Evolutionary conservation across 2,329 filamentous ascomycete genomes (phyloP), one percentile per base, ranked within the genome.

Genomic region (Didymosphaeria variabile): DNA sequence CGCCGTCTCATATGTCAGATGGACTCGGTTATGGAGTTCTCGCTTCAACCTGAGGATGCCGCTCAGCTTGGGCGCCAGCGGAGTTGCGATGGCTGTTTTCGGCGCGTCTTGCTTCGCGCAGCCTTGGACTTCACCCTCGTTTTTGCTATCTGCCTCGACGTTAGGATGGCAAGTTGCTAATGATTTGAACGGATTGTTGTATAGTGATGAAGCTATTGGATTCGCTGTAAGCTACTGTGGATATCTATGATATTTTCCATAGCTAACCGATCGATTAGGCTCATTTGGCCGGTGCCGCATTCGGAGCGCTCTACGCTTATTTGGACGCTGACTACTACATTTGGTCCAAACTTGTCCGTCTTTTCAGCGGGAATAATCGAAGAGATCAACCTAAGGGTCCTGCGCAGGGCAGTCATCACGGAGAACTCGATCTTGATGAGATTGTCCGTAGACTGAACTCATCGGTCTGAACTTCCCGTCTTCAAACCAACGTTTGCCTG

Each of bases 31-130:
- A 15, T 55, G 53, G 53, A 15, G 23, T 17, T 46, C 53, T 36
- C 31, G 19, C 19, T 36, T 55, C 26, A 17, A 12, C 12, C 1
- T 44, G n/a, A n/a, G 17, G 9, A 9, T 5, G 13, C 53, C 40
- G 5, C 5, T 32, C 29, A 21, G 40, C 19, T 17, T 55, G 19
- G 53, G 53, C 32, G 53, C 53, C n/a, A 55, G 53, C 19, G 53
- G 53, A 13, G 53, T 55, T 17, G 53, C 42, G 12, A 55, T 46
- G 53, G 53, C 53, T n/a, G 42, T 55, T 1, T 55, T 55, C 32
- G 40, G 29, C 19, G 40, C 53, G 19, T 55, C 53, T 23, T 55
- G 53, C 29, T 55, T 55, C 13, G 31, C 53, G n/a, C 40, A 55
- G 38, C 23, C 53, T 26, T 47, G 42, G 40, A 34, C 13, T 1